Conservation (phyloP, 2,329 filamentous ascomycete genomes). For the Didymella exigua region DNA sequence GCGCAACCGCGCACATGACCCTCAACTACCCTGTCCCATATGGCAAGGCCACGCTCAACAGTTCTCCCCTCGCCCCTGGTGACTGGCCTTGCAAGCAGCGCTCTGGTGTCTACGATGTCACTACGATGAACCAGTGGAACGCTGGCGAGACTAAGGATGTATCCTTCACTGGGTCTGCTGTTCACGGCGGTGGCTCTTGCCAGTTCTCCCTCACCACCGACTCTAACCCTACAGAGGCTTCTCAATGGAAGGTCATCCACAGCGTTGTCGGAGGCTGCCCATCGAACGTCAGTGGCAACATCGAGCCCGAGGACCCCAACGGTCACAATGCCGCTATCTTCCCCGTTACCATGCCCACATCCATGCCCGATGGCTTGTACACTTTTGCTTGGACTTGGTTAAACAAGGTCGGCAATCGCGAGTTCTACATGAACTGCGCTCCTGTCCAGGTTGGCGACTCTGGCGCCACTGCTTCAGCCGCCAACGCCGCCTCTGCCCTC, state of each 20-base stretch:
- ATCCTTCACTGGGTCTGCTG: conserved; percentile 58
- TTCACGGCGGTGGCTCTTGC: conserved; percentile 91
- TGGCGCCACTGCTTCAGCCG: conserved; percentile 42
- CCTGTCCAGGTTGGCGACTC: conserved; percentile 68
- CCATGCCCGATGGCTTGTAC: conserved; percentile 74
- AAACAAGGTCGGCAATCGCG: conserved; percentile 88
- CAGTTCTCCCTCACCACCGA: conserved; percentile 88
- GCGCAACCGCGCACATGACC: conserved; percentile 75
- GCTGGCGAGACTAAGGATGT: conserved; percentile 57
- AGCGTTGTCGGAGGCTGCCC: conserved; percentile 88
- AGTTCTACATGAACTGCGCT: conserved; percentile 98
- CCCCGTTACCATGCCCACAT: conserved; percentile 72
- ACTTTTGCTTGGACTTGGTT: conserved; percentile 94
- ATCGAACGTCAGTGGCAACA: conserved; percentile 58
- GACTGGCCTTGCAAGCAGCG: conserved; percentile 85
- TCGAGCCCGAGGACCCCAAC: conserved; percentile 2
- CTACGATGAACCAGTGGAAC: conserved; percentile 61
- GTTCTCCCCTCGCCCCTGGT: conserved; percentile 65
- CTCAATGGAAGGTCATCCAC: conserved; percentile 86
- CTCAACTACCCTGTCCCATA: conserved; percentile 74
- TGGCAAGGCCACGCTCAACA: conserved; percentile 55
- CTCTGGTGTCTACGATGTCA: conserved; percentile 57
- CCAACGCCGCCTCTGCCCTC: conserved; percentile 45
- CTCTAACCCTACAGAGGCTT: conserved; percentile 61
- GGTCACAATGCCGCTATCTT: conserved; percentile 67